These are phyloP conservation scores for Erysimum cheiranthoides DNA, from an alignment of 345 rosid genomes.

Conservation along the genomic window DNA sequence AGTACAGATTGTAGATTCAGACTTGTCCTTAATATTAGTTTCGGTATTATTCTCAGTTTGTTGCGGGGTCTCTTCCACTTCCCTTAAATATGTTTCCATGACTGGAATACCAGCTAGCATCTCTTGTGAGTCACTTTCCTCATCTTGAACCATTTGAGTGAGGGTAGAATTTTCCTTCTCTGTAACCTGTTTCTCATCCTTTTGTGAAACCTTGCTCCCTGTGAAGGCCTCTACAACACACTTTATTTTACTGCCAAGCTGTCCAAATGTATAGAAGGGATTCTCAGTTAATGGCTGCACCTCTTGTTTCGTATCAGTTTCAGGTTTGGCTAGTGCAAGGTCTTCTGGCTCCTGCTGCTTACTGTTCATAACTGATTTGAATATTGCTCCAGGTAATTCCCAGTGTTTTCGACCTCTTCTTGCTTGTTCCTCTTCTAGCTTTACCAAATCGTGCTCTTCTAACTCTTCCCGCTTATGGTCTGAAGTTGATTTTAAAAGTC, in stretches of 20 bases:
- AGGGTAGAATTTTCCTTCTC: constrained; percentile 42
- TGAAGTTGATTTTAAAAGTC: constrained; percentile 36
- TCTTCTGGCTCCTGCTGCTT: constrained; percentile 45
- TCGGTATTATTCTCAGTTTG: constrained; percentile 42
- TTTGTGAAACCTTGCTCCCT: constrained; percentile 48
- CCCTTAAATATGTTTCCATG: constrained; percentile 41
- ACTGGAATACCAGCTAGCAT: constrained; percentile 40
- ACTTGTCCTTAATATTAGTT: constrained; percentile 31
- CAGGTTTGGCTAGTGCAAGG: constrained; percentile 47
- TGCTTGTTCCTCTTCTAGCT: constrained; percentile 49
- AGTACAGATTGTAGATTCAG: constrained; percentile 34
- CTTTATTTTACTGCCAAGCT: constrained; percentile 42
- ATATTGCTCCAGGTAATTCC: constrained; percentile 45
- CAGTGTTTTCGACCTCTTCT: constrained; percentile 48
- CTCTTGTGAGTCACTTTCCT: constrained; percentile 48
- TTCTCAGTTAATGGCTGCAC: constrained; percentile 42
- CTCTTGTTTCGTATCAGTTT: constrained; percentile 43
- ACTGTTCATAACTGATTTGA: constrained; percentile 40
- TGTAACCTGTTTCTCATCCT: constrained; percentile 42
- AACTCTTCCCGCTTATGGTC: constrained; percentile 48
- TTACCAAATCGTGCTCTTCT: constrained; percentile 43
- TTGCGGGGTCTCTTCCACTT: constrained; percentile 46
- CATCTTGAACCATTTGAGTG: constrained; percentile 40
- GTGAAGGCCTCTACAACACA: constrained; percentile 49
- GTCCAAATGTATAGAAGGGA: constrained; percentile 48